A percentile compares a stretch with the other conserved stretches of the same genome.
phyloP scores from a whole-genome alignment of 192 early-diverging fungal genomes.

The Coemansia sp. region DNA sequence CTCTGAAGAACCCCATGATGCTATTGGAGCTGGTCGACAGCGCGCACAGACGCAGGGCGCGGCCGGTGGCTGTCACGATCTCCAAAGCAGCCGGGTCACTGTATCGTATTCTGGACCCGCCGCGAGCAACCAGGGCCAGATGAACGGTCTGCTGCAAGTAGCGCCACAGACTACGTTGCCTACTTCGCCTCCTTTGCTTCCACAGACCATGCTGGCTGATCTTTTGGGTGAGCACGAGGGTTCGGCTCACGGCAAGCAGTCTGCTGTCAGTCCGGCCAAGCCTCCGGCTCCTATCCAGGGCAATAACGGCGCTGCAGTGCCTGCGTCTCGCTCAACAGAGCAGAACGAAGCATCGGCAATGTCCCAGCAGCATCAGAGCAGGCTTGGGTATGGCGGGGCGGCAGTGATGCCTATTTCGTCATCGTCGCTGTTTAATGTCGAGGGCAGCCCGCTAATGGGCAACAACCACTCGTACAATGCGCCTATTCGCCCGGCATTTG shows the following conservation, averaged over 20 bases:
- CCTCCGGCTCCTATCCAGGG: neutral
- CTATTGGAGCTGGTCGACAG: constrained; percentile 4
- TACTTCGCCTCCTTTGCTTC: constrained; percentile 27
- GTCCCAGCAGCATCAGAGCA: neutral
- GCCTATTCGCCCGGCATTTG: neutral
- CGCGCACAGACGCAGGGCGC: constrained; percentile 19
- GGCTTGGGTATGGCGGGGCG: neutral
- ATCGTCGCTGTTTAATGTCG: constrained; percentile 33
- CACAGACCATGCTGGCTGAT: constrained; percentile 41
- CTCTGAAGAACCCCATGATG: neutral
- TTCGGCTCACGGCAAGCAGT: constrained; percentile 3
- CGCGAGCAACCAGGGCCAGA: neutral
- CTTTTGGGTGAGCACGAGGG: constrained; percentile 28
- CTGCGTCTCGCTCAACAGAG: neutral
- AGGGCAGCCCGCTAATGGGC: constrained; percentile 14
- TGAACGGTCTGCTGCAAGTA: constrained; percentile 2
- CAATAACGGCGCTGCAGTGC: neutral
- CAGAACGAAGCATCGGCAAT: neutral
- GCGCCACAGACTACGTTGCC: neutral
- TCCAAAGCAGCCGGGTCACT: neutral
- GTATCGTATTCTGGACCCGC: neutral
- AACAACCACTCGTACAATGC: neutral
- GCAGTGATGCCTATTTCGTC: constrained; percentile 12
- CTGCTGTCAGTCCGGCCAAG: constrained; percentile 2
- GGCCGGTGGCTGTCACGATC: neutral